Conservation (phyloP, 305 asterid species). For the Fraxinus paxiana region DNA sequence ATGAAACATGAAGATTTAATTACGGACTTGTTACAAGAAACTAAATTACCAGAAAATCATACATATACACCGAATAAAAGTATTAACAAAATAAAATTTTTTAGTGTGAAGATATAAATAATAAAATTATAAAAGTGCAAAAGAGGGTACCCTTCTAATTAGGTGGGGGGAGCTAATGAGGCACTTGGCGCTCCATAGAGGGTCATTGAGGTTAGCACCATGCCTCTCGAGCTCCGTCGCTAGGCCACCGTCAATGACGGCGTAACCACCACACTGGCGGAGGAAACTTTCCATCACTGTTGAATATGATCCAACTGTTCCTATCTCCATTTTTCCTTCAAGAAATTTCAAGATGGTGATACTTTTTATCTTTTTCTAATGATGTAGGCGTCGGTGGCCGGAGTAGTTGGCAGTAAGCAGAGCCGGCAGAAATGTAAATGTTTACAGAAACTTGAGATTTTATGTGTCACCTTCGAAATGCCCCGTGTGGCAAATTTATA, state of each 20-base stretch:
- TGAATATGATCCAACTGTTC: slow-evolving; percentile 8
- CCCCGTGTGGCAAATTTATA: neutral
- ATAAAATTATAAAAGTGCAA: neutral
- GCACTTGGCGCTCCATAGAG: slow-evolving; percentile 88
- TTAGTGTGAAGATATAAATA: neutral
- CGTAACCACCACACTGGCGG: slow-evolving; percentile 64
- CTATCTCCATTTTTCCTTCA: slow-evolving; percentile 29
- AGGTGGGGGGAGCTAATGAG: slow-evolving; percentile 69
- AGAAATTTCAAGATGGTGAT: neutral
- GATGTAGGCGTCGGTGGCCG: neutral
- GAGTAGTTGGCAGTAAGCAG: neutral
- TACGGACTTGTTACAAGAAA: neutral
- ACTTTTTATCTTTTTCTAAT: neutral
- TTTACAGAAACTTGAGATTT: neutral
- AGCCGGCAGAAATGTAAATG: slow-evolving; percentile 19
- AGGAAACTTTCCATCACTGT: slow-evolving; percentile 42
- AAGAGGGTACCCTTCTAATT: slow-evolving; percentile 49
- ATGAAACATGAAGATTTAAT: neutral
- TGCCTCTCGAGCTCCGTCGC: slow-evolving; percentile 80
- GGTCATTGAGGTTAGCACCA: slow-evolving; percentile 74
- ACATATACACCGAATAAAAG: neutral
- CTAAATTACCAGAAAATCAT: neutral
- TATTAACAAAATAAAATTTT: neutral
- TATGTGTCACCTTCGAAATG: neutral
- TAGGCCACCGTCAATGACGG: slow-evolving; percentile 76